Evolutionary conservation across 495 filamentous ascomycete genomes (phyloP).

Genomic region (Xylaria bambusicola): DNA sequence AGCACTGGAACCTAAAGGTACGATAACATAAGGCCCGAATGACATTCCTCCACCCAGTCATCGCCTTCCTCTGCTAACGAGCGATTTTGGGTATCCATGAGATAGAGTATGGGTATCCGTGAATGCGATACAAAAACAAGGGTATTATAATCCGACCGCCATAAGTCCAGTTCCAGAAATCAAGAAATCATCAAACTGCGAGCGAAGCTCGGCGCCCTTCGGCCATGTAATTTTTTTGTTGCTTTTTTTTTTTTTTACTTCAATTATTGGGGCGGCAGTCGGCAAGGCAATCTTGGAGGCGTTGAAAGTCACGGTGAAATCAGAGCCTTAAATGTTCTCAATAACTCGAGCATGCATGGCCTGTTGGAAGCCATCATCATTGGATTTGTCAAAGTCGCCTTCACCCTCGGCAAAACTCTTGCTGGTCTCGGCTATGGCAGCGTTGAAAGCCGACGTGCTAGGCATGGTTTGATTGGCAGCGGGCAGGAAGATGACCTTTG

Average conservation of each 20-base stretch:
- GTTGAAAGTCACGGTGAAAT: background rate
- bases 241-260: no score
- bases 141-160: conserved; percentile 14
- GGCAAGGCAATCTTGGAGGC: background rate
- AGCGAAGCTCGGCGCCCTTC: background rate
- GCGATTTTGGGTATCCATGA: conserved; percentile 18
- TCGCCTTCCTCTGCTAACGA: conserved; percentile 12
- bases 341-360: conserved; percentile 84
- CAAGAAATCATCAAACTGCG: background rate
- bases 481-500: conserved; percentile 96
- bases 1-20: background rate
- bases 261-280: no score
- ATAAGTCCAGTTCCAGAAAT: background rate
- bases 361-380: conserved; percentile 68
- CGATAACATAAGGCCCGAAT: background rate
- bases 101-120: conserved; percentile 19
- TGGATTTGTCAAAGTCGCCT: conserved; percentile 47
- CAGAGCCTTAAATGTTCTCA: conserved; percentile 72
- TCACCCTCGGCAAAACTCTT: conserved; percentile 31
- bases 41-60: background rate
- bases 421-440: conserved; percentile 26
- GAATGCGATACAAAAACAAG: conserved; percentile 10
- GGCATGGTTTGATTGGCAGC: conserved; percentile 65
- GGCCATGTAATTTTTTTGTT: background rate
- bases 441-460: conserved; percentile 40